These are phyloP conservation scores for Tetrapisispora pingtungensis DNA, from an alignment of 805 yeast species.

Conservation along the genomic window DNA sequence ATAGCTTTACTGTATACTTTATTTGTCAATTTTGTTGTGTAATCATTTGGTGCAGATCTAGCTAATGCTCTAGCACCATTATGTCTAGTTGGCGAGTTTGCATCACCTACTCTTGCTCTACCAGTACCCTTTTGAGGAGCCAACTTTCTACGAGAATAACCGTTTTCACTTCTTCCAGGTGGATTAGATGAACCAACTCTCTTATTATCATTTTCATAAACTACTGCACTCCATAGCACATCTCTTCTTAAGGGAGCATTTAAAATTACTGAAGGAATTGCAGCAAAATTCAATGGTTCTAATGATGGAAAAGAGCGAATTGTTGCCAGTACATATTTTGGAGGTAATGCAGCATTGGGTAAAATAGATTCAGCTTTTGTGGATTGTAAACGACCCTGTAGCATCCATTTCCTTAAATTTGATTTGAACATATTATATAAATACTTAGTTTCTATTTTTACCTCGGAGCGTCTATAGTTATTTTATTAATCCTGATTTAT, in stretches of 20 bases:
- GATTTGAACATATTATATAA: not conserved
- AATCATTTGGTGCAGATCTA: slow-evolving; percentile 82
- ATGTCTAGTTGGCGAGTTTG: slow-evolving; percentile 83
- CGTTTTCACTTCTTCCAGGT: slow-evolving; percentile 77
- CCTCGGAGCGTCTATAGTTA: too few relatives aligned
- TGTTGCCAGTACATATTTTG: slow-evolving; percentile 65
- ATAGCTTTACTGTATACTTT: slow-evolving; percentile 69
- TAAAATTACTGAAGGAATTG: slow-evolving; percentile 63
- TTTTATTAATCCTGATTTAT: too few relatives aligned
- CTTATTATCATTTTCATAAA: slow-evolving; percentile 78
- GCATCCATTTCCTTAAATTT: not conserved
- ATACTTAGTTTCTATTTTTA: too few relatives aligned
- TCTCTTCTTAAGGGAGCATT: slow-evolving; percentile 80
- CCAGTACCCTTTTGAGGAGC: slow-evolving; percentile 91
- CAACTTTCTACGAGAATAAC: slow-evolving; percentile 73
- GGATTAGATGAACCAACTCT: slow-evolving; percentile 87
- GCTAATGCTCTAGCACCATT: slow-evolving; percentile 88
- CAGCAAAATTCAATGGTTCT: slow-evolving; percentile 70
- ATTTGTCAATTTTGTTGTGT: slow-evolving; percentile 64
- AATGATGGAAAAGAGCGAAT: slow-evolving; percentile 80
- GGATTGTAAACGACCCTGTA: not conserved
- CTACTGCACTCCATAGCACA: slow-evolving; percentile 87
- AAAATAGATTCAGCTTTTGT: not conserved
- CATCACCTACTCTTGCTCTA: slow-evolving; percentile 92
- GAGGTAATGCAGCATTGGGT: slow-evolving; percentile 35